Base-by-base conservation (phyloP, 1,284 basidiomycete genomes). In the Sporisorium scitamineum region DNA sequence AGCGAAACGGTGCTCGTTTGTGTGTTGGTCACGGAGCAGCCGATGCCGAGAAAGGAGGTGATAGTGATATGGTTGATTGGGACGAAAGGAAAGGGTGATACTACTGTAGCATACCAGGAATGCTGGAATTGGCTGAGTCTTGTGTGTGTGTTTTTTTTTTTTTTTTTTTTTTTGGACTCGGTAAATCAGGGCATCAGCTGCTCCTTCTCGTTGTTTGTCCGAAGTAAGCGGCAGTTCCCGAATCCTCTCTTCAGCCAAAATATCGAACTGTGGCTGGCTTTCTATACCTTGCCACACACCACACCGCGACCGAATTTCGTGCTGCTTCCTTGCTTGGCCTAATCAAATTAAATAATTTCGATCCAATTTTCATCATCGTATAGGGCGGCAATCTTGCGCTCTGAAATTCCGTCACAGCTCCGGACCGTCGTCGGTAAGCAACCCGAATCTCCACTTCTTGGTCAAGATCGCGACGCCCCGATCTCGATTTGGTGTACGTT, bases 191-290 rank as follows among this genome's bases (percentile, higher is more conserved):
- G 65, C 59, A 10, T 29, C 26, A 45, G 20, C n/a, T 51, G 41
- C n/a, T 26, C 8, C 14, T 42, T 24, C 9, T 29, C n/a, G 42
- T 27, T 31, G 41, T 32, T 20, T 57, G 16, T 22, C 65, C 65
- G 65, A 68, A 68, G 51, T 58, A 62, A 58, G 60, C 66, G 60
- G 60, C 51, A 62, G 60, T 69, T 69, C 54, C 66, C 66, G 60
- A 67, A 48, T 27, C 53, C 8, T 9, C 9, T 31, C 6, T 5
- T 27, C n/a, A 10, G 24, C 2, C 34, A 20, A 50, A n/a, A 29
- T 8, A n/a, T 42, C 27, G 34, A 18, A 39, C 37, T n/a, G 37
- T 39, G 37, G 37, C 37, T 50, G 18, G 27, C 16, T 50, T 24
- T 22, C 26, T n/a, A n/a, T n/a, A n/a, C n/a, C n/a, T 31, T n/a